Evolutionary conservation across 257 asterid genomes (phyloP).

Genomic region (Plantago ovata): DNA sequence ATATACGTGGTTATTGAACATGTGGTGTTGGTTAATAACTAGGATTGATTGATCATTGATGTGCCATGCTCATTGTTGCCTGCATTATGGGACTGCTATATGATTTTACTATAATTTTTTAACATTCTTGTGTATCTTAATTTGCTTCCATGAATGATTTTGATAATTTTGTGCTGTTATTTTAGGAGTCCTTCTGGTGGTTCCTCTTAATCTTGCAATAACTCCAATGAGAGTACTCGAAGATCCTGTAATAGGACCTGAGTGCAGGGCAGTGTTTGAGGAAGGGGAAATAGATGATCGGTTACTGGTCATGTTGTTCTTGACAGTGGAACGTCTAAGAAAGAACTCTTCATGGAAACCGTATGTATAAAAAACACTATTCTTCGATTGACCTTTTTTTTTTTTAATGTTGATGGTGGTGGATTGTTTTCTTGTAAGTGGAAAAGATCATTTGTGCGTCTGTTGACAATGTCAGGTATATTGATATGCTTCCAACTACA

Average conservation of each 20-base stretch:
- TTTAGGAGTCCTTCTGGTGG: constrained; percentile 59
- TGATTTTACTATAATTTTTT: no score
- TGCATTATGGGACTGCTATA: no score
- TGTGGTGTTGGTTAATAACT: no score
- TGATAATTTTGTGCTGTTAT: constrained; percentile 10
- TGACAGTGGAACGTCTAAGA: constrained; percentile 74
- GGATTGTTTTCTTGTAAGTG: constrained; percentile 6
- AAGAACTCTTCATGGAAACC: constrained; percentile 86
- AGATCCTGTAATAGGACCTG: constrained; percentile 87
- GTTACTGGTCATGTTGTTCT: constrained; percentile 72
- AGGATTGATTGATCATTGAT: no score
- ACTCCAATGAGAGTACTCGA: constrained; percentile 92
- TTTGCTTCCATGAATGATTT: no score
- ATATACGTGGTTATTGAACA: no score
- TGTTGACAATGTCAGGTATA: constrained; percentile 45
- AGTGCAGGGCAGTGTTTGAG: constrained; percentile 71
- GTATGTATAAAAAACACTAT: constrained; percentile 40
- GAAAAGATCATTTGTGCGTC: neutral
- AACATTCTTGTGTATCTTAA: no score
- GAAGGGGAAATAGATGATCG: constrained; percentile 85
- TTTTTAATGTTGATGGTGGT: constrained; percentile 3
- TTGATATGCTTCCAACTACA: constrained; percentile 85
- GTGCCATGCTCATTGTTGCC: no score
- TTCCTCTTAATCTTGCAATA: constrained; percentile 81
- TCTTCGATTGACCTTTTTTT: neutral